phyloP scores from a whole-genome alignment of 176 grass and related monocot species.

The Triticum urartu region DNA sequence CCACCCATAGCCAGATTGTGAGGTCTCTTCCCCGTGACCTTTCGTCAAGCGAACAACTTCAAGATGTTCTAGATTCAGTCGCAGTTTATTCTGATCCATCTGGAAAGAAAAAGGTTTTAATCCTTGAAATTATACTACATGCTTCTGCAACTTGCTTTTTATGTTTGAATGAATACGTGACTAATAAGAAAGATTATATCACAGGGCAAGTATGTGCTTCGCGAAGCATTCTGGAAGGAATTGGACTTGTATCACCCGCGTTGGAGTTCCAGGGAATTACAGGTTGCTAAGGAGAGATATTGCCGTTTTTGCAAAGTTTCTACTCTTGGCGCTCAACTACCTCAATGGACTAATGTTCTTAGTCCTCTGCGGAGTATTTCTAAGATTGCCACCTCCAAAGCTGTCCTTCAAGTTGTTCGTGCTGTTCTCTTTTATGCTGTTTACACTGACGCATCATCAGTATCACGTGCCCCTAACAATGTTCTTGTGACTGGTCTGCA shows the following conservation, averaged over 20 bases:
- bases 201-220: constrained; percentile 92
- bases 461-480: constrained; percentile 66
- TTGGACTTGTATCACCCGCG: constrained; percentile 93
- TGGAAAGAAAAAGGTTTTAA: constrained; percentile 88
- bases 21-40: constrained; percentile 87
- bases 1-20: constrained; percentile 88
- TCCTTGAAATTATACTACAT: constrained; percentile 18
- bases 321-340: constrained; percentile 73
- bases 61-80: constrained; percentile 77
- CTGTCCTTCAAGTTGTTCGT: constrained; percentile 71
- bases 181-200: neutral
- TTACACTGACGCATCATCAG: constrained; percentile 34
- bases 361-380: constrained; percentile 57
- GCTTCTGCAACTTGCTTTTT: neutral
- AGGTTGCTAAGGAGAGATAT: constrained; percentile 95
- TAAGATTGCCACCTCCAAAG: constrained; percentile 76
- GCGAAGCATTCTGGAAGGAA: constrained; percentile 83
- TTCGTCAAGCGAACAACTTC: constrained; percentile 61
- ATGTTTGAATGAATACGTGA: constrained; percentile 7
- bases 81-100: constrained; percentile 89
- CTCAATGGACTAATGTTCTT: constrained; percentile 71
- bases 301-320: constrained; percentile 83
- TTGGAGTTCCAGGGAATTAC: constrained; percentile 87
- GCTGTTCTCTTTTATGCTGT: constrained; percentile 81
- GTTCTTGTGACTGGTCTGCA: constrained; percentile 86